A percentile compares a stretch with the other conserved stretches of the same genome.
phyloP scores from a whole-genome alignment of 2,329 filamentous ascomycete species.

The Exserohilum rostratum region DNA sequence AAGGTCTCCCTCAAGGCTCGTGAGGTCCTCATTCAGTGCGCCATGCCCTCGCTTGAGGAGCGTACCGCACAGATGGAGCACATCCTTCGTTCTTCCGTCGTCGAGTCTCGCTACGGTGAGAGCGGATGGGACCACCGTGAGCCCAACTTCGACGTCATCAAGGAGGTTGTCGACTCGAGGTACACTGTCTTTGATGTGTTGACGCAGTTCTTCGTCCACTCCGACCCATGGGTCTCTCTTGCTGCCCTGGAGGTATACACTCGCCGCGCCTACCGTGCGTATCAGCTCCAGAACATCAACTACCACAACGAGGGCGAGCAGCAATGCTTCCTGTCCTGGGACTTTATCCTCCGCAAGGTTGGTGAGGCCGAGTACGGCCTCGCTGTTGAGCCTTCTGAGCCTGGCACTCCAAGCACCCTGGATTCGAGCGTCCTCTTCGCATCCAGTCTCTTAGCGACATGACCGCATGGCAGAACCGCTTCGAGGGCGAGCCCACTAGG shows the following conservation, averaged over 20 bases:
- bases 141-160: conserved; percentile 86
- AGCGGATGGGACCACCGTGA: conserved; percentile 95
- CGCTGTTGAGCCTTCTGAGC: conserved; percentile 76
- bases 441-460: conserved; percentile 96
- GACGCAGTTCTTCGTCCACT: conserved; percentile 91
- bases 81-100: conserved; percentile 91
- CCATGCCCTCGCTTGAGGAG: conserved; percentile 94
- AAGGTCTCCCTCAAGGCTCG: conserved; percentile 98
- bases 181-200: conserved; percentile 98
- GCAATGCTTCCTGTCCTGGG: conserved; percentile 86
- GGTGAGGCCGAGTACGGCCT: conserved; percentile 89
- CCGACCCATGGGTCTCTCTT: conserved; percentile 91
- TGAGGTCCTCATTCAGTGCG: conserved; percentile 96
- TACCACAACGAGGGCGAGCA: conserved; percentile 81
- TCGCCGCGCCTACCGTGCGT: conserved; percentile 94
- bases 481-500: conserved; percentile 74
- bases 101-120: conserved; percentile 97
- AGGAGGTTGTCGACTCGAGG: conserved; percentile 98
- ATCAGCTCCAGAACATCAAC: conserved; percentile 85
- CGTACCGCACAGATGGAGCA: conserved; percentile 97
- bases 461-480: conserved; percentile 80
- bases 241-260: conserved; percentile 96
- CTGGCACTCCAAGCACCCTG: conserved; percentile 73
- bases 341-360: conserved; percentile 92
- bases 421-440: conserved; percentile 69